These are phyloP conservation scores for Cerioporus squamosus DNA, from an alignment of 1,284 basidiomycete genomes.

Conservation along the genomic window DNA sequence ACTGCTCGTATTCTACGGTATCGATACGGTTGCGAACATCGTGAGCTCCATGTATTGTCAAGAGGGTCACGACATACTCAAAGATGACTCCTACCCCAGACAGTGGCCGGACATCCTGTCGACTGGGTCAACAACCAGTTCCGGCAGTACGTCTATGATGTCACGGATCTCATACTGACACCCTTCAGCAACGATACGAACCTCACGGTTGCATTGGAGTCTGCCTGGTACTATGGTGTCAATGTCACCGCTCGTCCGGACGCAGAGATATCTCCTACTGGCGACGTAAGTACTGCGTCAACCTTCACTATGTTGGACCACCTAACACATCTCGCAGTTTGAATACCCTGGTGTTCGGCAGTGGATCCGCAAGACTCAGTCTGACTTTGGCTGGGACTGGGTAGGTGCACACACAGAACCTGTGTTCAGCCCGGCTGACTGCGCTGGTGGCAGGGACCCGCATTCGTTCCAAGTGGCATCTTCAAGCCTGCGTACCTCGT, in stretches of 20 bases:
- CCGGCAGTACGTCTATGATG: constrained; percentile 57
- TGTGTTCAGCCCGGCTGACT: background rate
- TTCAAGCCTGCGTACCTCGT: constrained; percentile 58
- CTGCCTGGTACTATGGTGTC: constrained; percentile 54
- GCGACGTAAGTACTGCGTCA: background rate
- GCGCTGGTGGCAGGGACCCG: constrained; percentile 49
- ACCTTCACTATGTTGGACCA: too few relatives aligned
- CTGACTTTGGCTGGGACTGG: constrained; percentile 68
- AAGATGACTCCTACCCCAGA: constrained; percentile 39
- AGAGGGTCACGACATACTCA: too few relatives aligned
- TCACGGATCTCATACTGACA: constrained; percentile 45
- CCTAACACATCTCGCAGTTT: constrained; percentile 37
- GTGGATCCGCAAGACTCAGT: constrained; percentile 55
- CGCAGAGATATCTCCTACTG: constrained; percentile 34
- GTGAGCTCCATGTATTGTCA: constrained; percentile 25
- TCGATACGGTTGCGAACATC: constrained; percentile 63
- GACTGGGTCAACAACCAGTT: constrained; percentile 66
- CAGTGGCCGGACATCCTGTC: constrained; percentile 52
- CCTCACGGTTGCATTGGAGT: constrained; percentile 56
- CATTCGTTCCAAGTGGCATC: constrained; percentile 59
- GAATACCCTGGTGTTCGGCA: constrained; percentile 54
- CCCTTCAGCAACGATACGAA: constrained; percentile 41
- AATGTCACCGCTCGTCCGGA: constrained; percentile 55
- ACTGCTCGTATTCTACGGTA: constrained; percentile 59
- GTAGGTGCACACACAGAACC: constrained; percentile 31